phyloP scores from a whole-genome alignment of 129 eudicot genomes.

The Lonicera japonica region DNA sequence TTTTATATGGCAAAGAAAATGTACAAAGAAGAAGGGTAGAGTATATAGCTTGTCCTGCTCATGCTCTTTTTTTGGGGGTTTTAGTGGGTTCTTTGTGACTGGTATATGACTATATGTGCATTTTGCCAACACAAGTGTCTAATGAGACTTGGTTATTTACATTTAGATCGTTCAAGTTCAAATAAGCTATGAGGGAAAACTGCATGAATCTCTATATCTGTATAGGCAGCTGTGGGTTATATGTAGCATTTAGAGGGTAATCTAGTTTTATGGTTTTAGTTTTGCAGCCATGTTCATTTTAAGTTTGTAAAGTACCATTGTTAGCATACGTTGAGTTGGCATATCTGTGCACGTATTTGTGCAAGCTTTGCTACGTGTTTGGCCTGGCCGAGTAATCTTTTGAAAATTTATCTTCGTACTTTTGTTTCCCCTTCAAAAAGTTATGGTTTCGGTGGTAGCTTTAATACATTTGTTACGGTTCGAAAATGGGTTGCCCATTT shows the following conservation, averaged over 20 bases:
- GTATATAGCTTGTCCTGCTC: background rate
- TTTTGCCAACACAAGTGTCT: conserved; percentile 11
- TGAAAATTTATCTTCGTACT: background rate
- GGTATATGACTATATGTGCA: background rate
- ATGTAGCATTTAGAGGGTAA: conserved; percentile 8
- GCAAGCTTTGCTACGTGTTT: conserved; percentile 2
- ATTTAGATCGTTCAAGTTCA: background rate
- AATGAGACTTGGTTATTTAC: conserved; percentile 4
- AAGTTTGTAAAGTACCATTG: conserved; percentile 13
- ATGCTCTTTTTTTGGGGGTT: conserved; percentile 8
- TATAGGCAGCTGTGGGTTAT: conserved; percentile 19
- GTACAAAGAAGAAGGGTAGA: conserved; percentile 27
- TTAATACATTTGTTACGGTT: no score
- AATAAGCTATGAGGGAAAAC: conserved; percentile 14
- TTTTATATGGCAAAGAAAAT: conserved; percentile 10
- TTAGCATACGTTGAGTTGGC: background rate
- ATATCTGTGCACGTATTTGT: background rate
- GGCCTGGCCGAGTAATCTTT: background rate
- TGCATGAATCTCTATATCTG: conserved; percentile 16
- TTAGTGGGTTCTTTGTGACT: conserved; percentile 9
- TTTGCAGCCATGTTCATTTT: background rate
- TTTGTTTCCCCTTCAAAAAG: no score
- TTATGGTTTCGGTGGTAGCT: background rate
- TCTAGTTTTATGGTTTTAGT: conserved; percentile 1
- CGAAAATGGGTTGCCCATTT: no score